Evolutionary conservation across 2,329 filamentous ascomycete species (phyloP), one percentile per base, ranked within the genome.

Genomic region (Onygena corvina): DNA sequence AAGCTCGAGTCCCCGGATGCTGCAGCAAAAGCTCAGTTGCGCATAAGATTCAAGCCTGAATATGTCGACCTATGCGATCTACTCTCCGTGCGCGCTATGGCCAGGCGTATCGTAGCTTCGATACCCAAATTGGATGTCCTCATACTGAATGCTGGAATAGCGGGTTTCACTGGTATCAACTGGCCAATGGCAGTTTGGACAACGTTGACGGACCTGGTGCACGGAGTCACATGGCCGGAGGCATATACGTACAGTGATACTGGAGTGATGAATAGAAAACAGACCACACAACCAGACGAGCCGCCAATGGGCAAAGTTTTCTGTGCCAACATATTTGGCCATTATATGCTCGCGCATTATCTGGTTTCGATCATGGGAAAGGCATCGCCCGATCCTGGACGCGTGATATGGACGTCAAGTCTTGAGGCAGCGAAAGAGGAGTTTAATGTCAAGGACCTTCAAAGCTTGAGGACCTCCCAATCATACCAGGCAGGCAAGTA

Each of bases 401-500:
- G 87, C 46, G 76, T 98, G 47, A 76, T 96, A 54, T 96, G 90
- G 89, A 80, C 88, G 7, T 85, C 83, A 54, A 93, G 84, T 59
- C 69, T 95, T 45, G 89, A 94, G 60, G 81, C 83, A 1, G 71
- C 74, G 47, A 62, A 65, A 4, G 66, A 75, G 12, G 59, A 69
- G 1, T 78, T 94, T 54, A 66, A 78, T 35, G 59, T 77, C 4
- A 70, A 79, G 44, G 92, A 98, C 66, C 72, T 94, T 21, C 89
- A 96, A 66, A 83, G 79, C 38, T 65, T 93, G 46, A 65, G 67
- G 12, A 76, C 76, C 1, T 58, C 62, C 1, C 71, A 71, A 2
- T 78, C 89, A 1, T 98, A 98, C 69, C 89, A 96, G 66, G 81
- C 80, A 53, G 82, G 81, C 50, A 96, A 98, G 69, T 81, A 88